These are phyloP conservation scores for Diddensiella transvaalensis DNA, from an alignment of 805 yeast genomes.

Conservation along the genomic window DNA sequence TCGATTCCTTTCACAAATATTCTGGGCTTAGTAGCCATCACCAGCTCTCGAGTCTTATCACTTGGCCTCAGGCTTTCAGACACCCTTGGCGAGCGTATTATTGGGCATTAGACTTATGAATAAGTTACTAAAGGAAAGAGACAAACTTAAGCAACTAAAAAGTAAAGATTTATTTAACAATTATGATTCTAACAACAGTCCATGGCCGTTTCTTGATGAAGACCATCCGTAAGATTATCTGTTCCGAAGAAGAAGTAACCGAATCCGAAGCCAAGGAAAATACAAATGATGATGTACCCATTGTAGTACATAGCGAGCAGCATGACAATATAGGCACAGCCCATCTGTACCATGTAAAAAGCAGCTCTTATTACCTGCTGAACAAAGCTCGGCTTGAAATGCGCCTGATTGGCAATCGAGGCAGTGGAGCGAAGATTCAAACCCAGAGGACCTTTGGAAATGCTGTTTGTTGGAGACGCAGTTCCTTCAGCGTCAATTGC, in stretches of 20 bases:
- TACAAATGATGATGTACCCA: constrained; percentile 61
- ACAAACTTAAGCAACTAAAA: no score
- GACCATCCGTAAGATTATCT: constrained; percentile 38
- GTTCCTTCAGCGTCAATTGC: constrained; percentile 19
- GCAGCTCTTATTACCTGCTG: constrained; percentile 51
- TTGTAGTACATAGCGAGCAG: constrained; percentile 72
- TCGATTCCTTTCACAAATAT: no score
- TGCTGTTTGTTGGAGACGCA: background rate
- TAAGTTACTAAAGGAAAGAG: no score
- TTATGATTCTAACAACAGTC: constrained; percentile 23
- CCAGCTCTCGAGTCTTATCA: no score
- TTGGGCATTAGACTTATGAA: no score
- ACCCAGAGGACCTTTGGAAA: background rate
- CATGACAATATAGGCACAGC: constrained; percentile 62
- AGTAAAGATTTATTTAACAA: no score
- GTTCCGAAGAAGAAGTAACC: constrained; percentile 54
- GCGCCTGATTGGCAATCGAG: background rate
- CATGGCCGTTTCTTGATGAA: constrained; percentile 12
- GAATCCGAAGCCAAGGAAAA: constrained; percentile 57
- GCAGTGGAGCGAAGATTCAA: background rate
- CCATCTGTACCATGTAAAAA: constrained; percentile 58
- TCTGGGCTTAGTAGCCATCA: no score
- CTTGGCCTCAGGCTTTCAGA: no score
- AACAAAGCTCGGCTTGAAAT: constrained; percentile 39
- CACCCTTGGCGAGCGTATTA: no score